phyloP scores from a whole-genome alignment of 176 grass and related monocot genomes.

The Musa schizocarpa region DNA sequence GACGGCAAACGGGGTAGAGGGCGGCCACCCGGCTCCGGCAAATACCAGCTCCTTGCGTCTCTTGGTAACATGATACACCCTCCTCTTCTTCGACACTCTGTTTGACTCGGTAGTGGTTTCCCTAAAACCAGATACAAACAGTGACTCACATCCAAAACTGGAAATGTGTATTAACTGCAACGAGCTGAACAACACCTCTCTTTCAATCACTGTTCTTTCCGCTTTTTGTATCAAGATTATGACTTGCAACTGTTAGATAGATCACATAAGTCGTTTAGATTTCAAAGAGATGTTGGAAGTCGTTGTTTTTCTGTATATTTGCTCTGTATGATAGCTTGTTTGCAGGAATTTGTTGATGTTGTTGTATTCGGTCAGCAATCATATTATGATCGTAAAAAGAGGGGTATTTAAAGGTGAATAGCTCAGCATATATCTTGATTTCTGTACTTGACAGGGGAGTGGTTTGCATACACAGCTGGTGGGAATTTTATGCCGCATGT shows the following conservation, averaged over 20 bases:
- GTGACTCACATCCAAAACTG: background rate
- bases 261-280: no score
- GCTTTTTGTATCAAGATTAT: background rate
- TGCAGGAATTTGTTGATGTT: background rate
- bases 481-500: constrained; percentile 97
- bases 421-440: background rate
- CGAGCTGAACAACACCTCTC: background rate
- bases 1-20: constrained; percentile 53
- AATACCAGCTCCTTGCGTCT: constrained; percentile 72
- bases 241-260: no score
- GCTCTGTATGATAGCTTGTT: no score
- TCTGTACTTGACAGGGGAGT: constrained; percentile 40
- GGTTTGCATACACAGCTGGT: constrained; percentile 78
- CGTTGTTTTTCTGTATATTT: no score
- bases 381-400: background rate
- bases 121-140: constrained; percentile 4
- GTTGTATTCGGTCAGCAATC: background rate
- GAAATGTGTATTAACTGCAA: no score
- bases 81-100: background rate
- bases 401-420: background rate
- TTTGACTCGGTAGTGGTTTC: no score
- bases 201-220: background rate
- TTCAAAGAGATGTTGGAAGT: no score
- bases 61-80: constrained; percentile 43
- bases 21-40: constrained; percentile 70